A percentile compares a stretch with the other conserved stretches of the same genome.
phyloP scores from a whole-genome alignment of 495 filamentous ascomycete species.

The Usnea hakonensis region DNA sequence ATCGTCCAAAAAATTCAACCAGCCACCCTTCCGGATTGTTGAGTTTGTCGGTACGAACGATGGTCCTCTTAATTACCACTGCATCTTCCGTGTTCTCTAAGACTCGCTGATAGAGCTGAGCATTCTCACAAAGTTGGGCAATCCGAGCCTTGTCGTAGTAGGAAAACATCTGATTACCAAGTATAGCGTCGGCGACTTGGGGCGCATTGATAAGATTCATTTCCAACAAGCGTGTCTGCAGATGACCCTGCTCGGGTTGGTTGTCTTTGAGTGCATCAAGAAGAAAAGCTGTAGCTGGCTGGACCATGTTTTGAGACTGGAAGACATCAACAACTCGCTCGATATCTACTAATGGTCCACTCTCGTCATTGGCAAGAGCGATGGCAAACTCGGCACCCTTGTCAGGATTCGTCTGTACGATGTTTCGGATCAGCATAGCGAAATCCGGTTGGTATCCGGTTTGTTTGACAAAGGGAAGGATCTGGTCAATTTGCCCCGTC shows the following conservation, averaged over 20 bases:
- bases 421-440: constrained; percentile 80
- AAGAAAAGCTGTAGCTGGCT: constrained; percentile 94
- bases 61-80: constrained; percentile 81
- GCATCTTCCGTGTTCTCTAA: constrained; percentile 92
- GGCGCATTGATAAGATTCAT: constrained; percentile 97
- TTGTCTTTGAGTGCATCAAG: constrained; percentile 91
- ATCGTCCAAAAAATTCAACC: constrained; percentile 80
- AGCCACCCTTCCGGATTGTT: constrained; percentile 69
- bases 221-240: constrained; percentile 91
- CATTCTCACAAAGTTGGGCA: constrained; percentile 84
- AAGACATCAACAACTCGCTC: constrained; percentile 96
- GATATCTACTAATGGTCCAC: constrained; percentile 79
- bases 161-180: constrained; percentile 95
- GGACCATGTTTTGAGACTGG: constrained; percentile 93
- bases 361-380: constrained; percentile 74
- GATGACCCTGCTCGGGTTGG: constrained; percentile 82
- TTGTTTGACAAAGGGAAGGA: constrained; percentile 79
- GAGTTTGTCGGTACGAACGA: constrained; percentile 71
- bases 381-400: constrained; percentile 92
- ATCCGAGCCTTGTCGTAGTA: constrained; percentile 88
- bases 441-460: constrained; percentile 86
- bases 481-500: constrained; percentile 92
- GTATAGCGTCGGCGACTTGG: constrained; percentile 94
- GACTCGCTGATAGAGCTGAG: constrained; percentile 76
- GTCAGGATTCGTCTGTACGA: constrained; percentile 85